Evolutionary conservation across 2,329 filamentous ascomycete genomes (phyloP).

Genomic region (Fusarium napiforme): DNA sequence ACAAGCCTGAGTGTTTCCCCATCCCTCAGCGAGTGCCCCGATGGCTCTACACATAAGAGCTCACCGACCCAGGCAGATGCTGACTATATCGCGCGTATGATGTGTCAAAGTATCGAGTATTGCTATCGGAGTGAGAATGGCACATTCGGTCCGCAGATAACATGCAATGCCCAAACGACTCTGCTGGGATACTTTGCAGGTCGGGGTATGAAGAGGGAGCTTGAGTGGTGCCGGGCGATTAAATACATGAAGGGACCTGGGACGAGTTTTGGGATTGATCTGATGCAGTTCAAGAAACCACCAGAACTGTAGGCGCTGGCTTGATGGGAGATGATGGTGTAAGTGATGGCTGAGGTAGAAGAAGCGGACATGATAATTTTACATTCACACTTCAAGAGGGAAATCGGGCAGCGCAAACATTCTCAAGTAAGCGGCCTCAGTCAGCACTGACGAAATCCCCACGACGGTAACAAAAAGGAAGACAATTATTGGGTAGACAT

Average conservation of each 20-base stretch:
- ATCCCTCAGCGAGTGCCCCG: accelerated
- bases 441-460: accelerated
- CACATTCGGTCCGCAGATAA: conserved; percentile 13
- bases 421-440: no score
- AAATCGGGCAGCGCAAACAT: neutral
- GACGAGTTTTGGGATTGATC: neutral
- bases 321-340: neutral
- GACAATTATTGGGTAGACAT: accelerated
- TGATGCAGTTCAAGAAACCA: conserved; percentile 2
- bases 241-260: neutral
- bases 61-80: neutral
- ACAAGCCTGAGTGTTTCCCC: accelerated
- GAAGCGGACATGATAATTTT: neutral
- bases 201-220: neutral
- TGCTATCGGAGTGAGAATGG: conserved; percentile 15
- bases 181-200: neutral
- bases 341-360: accelerated
- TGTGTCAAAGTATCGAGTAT: conserved; percentile 11
- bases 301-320: accelerated
- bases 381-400: accelerated
- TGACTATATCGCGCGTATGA: neutral
- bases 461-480: neutral
- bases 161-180: conserved; percentile 1
- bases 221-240: neutral
- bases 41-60: accelerated